phyloP scores from a whole-genome alignment of 2,329 filamentous ascomycete genomes.

The Exserohilum turcica region DNA sequence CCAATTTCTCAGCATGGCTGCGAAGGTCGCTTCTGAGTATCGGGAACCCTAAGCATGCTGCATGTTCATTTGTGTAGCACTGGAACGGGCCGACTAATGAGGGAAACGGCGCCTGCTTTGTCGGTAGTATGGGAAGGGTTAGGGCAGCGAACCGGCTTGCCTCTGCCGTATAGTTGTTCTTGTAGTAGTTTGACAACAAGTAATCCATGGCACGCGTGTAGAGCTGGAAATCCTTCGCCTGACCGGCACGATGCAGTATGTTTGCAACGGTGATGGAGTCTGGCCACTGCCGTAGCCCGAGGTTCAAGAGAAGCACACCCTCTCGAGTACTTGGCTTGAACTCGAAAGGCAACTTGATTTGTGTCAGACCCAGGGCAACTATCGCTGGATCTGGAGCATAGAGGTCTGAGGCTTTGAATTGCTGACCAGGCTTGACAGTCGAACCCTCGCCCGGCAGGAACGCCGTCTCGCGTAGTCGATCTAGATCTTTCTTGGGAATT shows the following conservation, averaged over 20 bases:
- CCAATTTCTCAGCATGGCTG: constrained; percentile 81
- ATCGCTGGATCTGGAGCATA: constrained; percentile 45
- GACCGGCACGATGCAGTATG: constrained; percentile 71
- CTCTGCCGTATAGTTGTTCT: constrained; percentile 70
- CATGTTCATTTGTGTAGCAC: constrained; percentile 82
- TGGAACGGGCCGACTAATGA: constrained; percentile 71
- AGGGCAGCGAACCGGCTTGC: constrained; percentile 61
- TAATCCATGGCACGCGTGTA: constrained; percentile 77
- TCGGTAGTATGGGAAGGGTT: constrained; percentile 63
- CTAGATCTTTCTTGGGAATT: constrained; percentile 81
- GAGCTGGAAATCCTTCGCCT: constrained; percentile 56
- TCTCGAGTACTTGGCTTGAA: constrained; percentile 61
- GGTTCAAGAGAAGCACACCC: constrained; percentile 70
- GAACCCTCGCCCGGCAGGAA: constrained; percentile 73
- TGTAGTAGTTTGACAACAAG: constrained; percentile 78
- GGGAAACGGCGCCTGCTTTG: constrained; percentile 67
- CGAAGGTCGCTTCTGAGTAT: constrained; percentile 79
- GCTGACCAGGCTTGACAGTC: constrained; percentile 32
- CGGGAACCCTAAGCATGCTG: constrained; percentile 77
- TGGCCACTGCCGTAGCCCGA: constrained; percentile 77
- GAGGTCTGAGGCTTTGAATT: constrained; percentile 45
- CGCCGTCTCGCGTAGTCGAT: constrained; percentile 74
- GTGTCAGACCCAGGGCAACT: constrained; percentile 40
- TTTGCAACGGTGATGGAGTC: constrained; percentile 74
- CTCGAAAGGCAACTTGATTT: constrained; percentile 78